Conservation (phyloP, 306 rosid species). For the Mimosa bimucronata region DNA sequence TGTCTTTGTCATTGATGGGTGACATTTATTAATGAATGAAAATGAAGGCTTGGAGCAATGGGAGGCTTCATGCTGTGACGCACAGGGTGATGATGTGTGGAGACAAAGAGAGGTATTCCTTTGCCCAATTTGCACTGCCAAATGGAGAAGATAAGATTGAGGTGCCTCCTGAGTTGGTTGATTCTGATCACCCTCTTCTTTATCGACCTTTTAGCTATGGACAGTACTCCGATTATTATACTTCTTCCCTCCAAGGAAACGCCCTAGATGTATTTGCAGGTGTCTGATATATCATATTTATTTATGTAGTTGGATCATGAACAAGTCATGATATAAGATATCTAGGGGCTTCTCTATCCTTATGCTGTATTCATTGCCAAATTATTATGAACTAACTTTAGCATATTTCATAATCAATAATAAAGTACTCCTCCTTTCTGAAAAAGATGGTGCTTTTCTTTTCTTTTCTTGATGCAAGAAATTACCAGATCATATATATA, state of each 20-base stretch:
- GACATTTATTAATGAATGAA: not conserved
- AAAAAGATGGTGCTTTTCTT: not conserved
- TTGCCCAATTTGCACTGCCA: constrained; percentile 44
- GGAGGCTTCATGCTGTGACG: constrained; percentile 50
- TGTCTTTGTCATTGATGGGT: no score
- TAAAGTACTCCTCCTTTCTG: not conserved
- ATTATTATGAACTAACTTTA: not conserved
- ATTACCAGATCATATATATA: not conserved
- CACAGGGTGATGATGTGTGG: constrained; percentile 56
- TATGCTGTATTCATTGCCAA: not conserved
- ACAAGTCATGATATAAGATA: not conserved
- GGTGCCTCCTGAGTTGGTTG: constrained; percentile 51
- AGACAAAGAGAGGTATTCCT: constrained; percentile 42
- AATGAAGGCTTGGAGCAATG: constrained; percentile 60
- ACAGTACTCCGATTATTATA: constrained; percentile 36
- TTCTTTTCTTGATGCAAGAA: not conserved
- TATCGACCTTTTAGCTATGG: constrained; percentile 48
- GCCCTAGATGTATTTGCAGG: constrained; percentile 50
- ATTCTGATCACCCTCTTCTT: constrained; percentile 49
- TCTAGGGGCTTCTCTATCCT: not conserved
- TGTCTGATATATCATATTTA: not conserved
- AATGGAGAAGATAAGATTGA: constrained; percentile 40
- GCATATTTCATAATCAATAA: not conserved
- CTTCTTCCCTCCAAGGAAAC: constrained; percentile 33
- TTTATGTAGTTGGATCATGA: not conserved